Percentiles rank a stretch among this genome's conserved stretches.
Conservation (phyloP, 2,329 filamentous ascomycete genomes). For the Neoarthrinium moseri region DNA sequence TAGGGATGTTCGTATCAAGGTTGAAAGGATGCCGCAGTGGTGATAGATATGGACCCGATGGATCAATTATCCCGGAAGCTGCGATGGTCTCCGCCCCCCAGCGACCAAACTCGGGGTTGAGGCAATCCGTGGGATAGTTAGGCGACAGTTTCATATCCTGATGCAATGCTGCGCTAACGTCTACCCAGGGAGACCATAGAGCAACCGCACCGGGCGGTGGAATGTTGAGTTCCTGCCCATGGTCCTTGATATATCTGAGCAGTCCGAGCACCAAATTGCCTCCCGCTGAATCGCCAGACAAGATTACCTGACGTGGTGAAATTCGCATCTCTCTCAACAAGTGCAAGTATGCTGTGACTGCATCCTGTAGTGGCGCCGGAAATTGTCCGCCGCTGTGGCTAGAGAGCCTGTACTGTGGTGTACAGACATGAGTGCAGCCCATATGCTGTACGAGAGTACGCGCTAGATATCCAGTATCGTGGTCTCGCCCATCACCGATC, state of each 20-base stretch:
- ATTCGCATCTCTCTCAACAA: neutral
- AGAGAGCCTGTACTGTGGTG: conserved; percentile 1
- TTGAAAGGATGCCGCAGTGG: neutral
- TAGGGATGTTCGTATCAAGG: neutral
- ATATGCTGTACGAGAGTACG: neutral
- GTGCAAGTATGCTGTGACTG: neutral
- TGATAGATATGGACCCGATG: neutral
- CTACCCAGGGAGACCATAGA: neutral
- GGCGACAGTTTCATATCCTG: neutral
- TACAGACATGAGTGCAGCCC: neutral
- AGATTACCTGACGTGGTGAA: neutral
- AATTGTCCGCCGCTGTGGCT: conserved; percentile 1
- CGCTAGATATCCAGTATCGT: neutral
- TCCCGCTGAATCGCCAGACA: conserved; percentile 1
- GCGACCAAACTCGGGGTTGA: neutral
- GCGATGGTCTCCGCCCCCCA: neutral
- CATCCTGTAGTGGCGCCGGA: conserved; percentile 3
- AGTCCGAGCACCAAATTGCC: conserved; percentile 1
- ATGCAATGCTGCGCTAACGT: neutral
- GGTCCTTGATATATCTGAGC: neutral
- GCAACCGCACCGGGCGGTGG: neutral
- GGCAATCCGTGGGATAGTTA: neutral
- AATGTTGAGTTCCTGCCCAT: neutral
- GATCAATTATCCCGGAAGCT: neutral
- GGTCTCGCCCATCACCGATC: neutral